A percentile compares a stretch with the other conserved stretches of the same genome.
Conservation (phyloP, 371 early-diverging fungal genomes). For the Mucor circinelloides region DNA sequence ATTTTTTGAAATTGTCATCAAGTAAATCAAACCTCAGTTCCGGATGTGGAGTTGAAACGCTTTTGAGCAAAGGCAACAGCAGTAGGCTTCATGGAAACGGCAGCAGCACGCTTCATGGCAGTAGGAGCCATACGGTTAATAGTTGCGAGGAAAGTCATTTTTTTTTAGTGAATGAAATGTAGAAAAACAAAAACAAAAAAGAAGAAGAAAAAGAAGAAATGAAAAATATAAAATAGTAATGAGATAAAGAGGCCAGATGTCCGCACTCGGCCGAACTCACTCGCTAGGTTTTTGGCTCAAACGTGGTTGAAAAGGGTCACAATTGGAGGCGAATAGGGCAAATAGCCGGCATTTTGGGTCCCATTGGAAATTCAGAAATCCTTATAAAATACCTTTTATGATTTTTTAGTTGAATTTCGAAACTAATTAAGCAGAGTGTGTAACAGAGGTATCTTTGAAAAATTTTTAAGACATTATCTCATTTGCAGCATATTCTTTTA, state of each 20-base stretch:
- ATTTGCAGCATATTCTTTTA: background rate
- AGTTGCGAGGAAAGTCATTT: conserved; percentile 50
- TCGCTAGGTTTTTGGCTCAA: background rate
- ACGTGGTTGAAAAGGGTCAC: background rate
- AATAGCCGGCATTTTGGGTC: background rate
- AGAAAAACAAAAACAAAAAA: conserved; percentile 3
- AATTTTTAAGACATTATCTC: background rate
- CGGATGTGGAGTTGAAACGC: conserved; percentile 45
- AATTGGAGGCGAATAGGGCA: background rate
- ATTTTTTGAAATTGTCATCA: background rate
- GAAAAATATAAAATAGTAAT: conserved; percentile 17
- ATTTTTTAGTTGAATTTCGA: background rate
- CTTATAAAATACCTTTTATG: conserved; percentile 17
- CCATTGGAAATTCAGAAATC: background rate
- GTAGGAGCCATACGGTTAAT: conserved; percentile 50
- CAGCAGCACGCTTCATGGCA: conserved; percentile 38
- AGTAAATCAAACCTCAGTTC: conserved; percentile 34
- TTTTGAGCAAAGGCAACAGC: conserved; percentile 42
- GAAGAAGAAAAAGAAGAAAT: conserved; percentile 13
- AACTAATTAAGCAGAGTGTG: background rate
- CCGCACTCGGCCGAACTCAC: conserved; percentile 7
- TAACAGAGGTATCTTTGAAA: conserved; percentile 1
- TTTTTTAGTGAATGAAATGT: background rate
- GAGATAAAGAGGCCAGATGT: background rate
- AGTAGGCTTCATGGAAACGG: conserved; percentile 38